phyloP scores from a whole-genome alignment of 352 stramenopile species.

The Phytophthora pinifolia region DNA sequence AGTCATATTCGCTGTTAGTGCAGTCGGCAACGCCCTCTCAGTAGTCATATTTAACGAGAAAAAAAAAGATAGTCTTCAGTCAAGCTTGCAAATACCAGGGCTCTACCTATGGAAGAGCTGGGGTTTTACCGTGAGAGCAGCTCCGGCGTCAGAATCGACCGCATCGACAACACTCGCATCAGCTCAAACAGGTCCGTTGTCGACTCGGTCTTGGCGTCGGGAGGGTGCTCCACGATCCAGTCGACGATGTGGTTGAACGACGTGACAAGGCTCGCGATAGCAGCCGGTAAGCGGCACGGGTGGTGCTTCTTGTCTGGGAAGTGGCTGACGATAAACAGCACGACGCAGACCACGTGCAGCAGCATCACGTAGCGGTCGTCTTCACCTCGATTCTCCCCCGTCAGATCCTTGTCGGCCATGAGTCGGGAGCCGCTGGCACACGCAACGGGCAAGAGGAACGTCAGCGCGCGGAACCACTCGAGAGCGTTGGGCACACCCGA shows the following conservation, averaged over 20 bases:
- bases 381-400: slow-evolving; percentile 53
- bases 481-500: slow-evolving; percentile 45
- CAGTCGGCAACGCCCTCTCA: slow-evolving; percentile 11
- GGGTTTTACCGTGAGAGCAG: slow-evolving; percentile 30
- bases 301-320: slow-evolving; percentile 50
- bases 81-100: slow-evolving; percentile 12
- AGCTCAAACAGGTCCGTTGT: slow-evolving; percentile 73
- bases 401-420: slow-evolving; percentile 45
- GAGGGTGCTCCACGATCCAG: slow-evolving; percentile 65
- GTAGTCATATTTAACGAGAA: slow-evolving; percentile 31
- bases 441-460: slow-evolving; percentile 72
- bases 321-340: slow-evolving; percentile 69
- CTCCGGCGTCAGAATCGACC: slow-evolving; percentile 43
- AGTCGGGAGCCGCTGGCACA: slow-evolving; percentile 64
- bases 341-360: slow-evolving; percentile 65
- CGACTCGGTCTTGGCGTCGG: slow-evolving; percentile 49
- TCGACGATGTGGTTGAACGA: slow-evolving; percentile 53
- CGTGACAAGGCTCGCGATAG: slow-evolving; percentile 47
- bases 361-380: slow-evolving; percentile 83
- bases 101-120: no score
- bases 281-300: slow-evolving; percentile 36
- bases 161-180: slow-evolving; percentile 58
- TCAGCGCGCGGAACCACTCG: slow-evolving; percentile 74
- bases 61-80: slow-evolving; percentile 19
- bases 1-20: slow-evolving; percentile 23